Evolutionary conservation across 129 eudicot genomes (phyloP), one percentile per base, ranked within the genome.

Genomic region (Ambrosia artemisiifolia): DNA sequence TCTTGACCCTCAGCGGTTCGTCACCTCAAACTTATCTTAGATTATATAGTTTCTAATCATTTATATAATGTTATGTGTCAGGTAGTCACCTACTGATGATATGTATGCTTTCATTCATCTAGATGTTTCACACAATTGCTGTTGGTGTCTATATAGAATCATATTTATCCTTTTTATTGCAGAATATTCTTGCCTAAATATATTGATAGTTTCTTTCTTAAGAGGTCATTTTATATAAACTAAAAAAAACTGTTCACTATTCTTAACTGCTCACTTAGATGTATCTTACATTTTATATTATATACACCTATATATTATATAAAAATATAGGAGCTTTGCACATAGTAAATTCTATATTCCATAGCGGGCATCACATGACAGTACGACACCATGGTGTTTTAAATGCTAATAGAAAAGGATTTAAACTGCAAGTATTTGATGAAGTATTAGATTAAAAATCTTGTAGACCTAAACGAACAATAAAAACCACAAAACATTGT

Each of bases 11-110:
- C 50, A n/a, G 62, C 9, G 36, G 77, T 47, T 62, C 48, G 50
- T 73, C 32, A 34, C 40, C n/a, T 14, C 30, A 71, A 32, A 73
- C 70, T 73, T 73, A 33, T 61, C 53, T 32, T 62, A 17, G 3
- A n/a, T 62, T 30, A 1, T 44, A 17, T 33, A 13, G 4, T 48
- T 40, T 33, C 57, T 46, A 47, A 30, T 43, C 42, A 51, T 33
- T 36, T 72, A 48, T 60, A 47, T 16, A 24, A 24, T 63, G 44
- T 47, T 3, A n/a, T 6, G 16, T 60, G 50, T 20, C 69, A 62
- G 48, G 16, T 57, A 11, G 12, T 60, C 59, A 59, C 12, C 32
- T 72, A 34, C 61, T 60, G 17, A 44, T 46, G 16, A 46, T 44
- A 46, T 12, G 16, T 46, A 33, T 33, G 12, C 66, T 61, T 19